Evolutionary conservation across 179 eudicot species (phyloP).

Genomic region (Vitellaria paradoxa): DNA sequence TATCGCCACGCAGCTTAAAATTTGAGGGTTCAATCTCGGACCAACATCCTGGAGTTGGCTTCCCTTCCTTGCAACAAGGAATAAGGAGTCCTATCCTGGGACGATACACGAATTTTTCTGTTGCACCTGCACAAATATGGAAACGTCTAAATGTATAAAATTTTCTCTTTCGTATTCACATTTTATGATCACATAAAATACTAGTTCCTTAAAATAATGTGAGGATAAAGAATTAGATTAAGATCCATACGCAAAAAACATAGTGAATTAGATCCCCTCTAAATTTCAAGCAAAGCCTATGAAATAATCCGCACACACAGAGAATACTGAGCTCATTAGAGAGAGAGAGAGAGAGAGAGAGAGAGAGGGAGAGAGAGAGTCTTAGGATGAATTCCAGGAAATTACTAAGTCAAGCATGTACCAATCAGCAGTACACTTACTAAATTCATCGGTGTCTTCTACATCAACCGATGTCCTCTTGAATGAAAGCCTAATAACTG

Average conservation of each 20-base stretch:
- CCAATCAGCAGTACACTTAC: slow-evolving; percentile 27
- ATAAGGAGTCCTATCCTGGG: slow-evolving; percentile 68
- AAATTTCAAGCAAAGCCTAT: too few species aligned
- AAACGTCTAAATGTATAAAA: not conserved
- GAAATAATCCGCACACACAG: too few species aligned
- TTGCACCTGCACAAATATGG: slow-evolving; percentile 41
- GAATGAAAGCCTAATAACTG: slow-evolving; percentile 64
- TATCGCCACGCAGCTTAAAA: slow-evolving; percentile 65
- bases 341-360: not conserved
- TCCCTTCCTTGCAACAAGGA: slow-evolving; percentile 55
- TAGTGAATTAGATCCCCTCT: too few species aligned
- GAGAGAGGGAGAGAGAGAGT: not conserved
- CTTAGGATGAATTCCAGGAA: not conserved
- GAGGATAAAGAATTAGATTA: not conserved
- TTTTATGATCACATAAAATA: not conserved
- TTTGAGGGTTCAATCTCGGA: slow-evolving; percentile 58
- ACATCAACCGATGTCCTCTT: slow-evolving; percentile 61
- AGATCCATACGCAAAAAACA: too few species aligned
- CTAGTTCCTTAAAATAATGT: not conserved
- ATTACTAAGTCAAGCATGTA: not conserved
- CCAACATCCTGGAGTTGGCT: slow-evolving; percentile 61
- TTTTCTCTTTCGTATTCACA: not conserved
- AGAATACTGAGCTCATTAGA: too few species aligned
- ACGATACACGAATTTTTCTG: slow-evolving; percentile 46
- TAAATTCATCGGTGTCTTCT: slow-evolving; percentile 44